Conservation (phyloP, 257 asterid genomes). For the Primulina tabacum region DNA sequence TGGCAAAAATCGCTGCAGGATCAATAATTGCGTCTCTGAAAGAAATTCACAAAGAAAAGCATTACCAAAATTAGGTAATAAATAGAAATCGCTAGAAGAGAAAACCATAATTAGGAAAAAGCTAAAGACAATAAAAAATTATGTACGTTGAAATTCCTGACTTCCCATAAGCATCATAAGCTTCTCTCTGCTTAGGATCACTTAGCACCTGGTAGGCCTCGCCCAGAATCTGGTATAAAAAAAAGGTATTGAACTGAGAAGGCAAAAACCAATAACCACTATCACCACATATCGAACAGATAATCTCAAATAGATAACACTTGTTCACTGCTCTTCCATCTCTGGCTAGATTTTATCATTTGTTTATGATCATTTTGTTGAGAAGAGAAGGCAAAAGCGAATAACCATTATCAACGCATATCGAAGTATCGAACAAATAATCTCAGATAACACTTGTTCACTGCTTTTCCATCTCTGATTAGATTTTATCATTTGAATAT, state of each 20-base stretch:
- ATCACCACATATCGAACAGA: constrained; percentile 22
- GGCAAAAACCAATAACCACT: constrained; percentile 23
- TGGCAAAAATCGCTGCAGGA: constrained; percentile 98
- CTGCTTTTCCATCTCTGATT: constrained; percentile 9
- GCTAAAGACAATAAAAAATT: constrained; percentile 9
- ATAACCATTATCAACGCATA: constrained; percentile 19
- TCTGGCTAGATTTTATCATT: background rate
- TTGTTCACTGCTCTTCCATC: constrained; percentile 21
- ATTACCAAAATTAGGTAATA: constrained; percentile 14
- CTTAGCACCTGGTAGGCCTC: constrained; percentile 99
- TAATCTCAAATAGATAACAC: constrained; percentile 9
- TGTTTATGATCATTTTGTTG: background rate
- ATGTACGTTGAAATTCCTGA: constrained; percentile 87
- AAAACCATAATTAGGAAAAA: constrained; percentile 18
- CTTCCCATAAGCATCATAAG: constrained; percentile 90
- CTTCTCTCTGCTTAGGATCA: constrained; percentile 86
- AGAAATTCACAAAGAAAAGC: constrained; percentile 21
- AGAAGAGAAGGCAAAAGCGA: constrained; percentile 23
- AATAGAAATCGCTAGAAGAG: constrained; percentile 9
- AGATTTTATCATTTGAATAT: background rate
- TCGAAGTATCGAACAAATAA: constrained; percentile 18
- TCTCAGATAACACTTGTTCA: constrained; percentile 15
- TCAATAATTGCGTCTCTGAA: constrained; percentile 92
- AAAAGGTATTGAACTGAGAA: constrained; percentile 24
- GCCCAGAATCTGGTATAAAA: constrained; percentile 71